phyloP scores from a whole-genome alignment of 169 alveolate species.

The Cryptosporidium andersoni region DNA sequence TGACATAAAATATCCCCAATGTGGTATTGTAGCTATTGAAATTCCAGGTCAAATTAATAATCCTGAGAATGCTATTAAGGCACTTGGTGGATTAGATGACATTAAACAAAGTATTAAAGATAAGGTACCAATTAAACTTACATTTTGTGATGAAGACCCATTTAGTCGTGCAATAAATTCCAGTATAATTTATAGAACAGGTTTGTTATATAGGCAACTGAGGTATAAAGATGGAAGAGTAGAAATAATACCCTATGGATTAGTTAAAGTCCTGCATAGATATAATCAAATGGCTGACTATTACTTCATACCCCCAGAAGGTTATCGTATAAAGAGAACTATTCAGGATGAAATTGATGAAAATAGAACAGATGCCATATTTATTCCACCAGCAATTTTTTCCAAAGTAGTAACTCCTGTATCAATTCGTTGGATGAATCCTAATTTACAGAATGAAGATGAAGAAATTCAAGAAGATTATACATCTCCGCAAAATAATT shows the following conservation, averaged over 20 bases:
- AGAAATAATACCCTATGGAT: slow-evolving; percentile 34
- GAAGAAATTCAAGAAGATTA: slow-evolving; percentile 4
- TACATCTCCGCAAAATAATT: background rate
- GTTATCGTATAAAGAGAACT: slow-evolving; percentile 41
- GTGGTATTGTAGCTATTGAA: slow-evolving; percentile 30
- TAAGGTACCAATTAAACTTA: slow-evolving; percentile 14
- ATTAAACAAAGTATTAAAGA: slow-evolving; percentile 18
- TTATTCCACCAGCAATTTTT: slow-evolving; percentile 61
- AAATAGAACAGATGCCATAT: slow-evolving; percentile 18
- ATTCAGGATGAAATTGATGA: slow-evolving; percentile 51
- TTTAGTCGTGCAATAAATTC: slow-evolving; percentile 38
- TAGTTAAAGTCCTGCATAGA: slow-evolving; percentile 21
- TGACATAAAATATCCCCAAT: slow-evolving; percentile 3
- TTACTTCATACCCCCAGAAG: slow-evolving; percentile 62
- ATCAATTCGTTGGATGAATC: slow-evolving; percentile 19
- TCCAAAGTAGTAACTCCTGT: slow-evolving; percentile 61
- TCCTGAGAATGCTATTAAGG: slow-evolving; percentile 51
- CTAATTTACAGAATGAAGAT: background rate
- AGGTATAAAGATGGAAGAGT: slow-evolving; percentile 25
- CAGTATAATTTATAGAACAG: slow-evolving; percentile 57
- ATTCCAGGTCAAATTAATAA: slow-evolving; percentile 56
- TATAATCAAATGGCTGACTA: slow-evolving; percentile 65
- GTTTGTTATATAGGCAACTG: slow-evolving; percentile 9
- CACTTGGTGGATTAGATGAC: slow-evolving; percentile 41
- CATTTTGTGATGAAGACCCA: slow-evolving; percentile 63